A percentile compares a stretch with the other conserved stretches of the same genome.
phyloP scores from a whole-genome alignment of 2,329 filamentous ascomycete species.

The Verticillium klebahnii region DNA sequence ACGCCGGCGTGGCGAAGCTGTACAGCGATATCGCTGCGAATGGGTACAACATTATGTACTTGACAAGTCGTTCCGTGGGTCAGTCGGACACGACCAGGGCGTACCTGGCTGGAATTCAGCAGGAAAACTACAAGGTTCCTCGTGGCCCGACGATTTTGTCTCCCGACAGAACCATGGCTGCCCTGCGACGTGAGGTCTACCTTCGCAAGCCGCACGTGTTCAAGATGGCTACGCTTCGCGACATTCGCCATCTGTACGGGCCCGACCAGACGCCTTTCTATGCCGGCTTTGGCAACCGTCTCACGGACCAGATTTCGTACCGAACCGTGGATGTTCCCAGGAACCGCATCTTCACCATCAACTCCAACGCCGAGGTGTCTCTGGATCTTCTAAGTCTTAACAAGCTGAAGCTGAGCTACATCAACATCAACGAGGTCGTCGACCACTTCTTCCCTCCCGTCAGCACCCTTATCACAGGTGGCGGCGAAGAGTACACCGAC shows the following conservation, averaged over 20 bases:
- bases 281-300: slow-evolving; percentile 91
- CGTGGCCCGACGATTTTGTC: slow-evolving; percentile 92
- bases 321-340: slow-evolving; percentile 93
- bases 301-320: slow-evolving; percentile 95
- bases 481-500: slow-evolving; percentile 92
- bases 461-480: slow-evolving; percentile 78
- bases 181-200: slow-evolving; percentile 86
- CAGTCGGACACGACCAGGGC: slow-evolving; percentile 86
- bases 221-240: slow-evolving; percentile 96
- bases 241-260: slow-evolving; percentile 86
- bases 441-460: slow-evolving; percentile 98
- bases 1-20: slow-evolving; percentile 91
- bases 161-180: slow-evolving; percentile 91
- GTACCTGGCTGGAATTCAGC: slow-evolving; percentile 83
- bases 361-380: slow-evolving; percentile 93
- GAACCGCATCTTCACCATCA: slow-evolving; percentile 96
- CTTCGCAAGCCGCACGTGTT: slow-evolving; percentile 96
- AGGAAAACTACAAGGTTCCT: slow-evolving; percentile 82
- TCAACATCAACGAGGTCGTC: slow-evolving; percentile 93
- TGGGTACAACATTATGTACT: slow-evolving; percentile 98
- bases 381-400: slow-evolving; percentile 86
- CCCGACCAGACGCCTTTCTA: slow-evolving; percentile 81
- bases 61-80: slow-evolving; percentile 90
- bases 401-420: slow-evolving; percentile 94
- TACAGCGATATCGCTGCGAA: slow-evolving; percentile 95